phyloP scores from a whole-genome alignment of 805 yeast species.

The Trichomonascus vanleenenianus region DNA sequence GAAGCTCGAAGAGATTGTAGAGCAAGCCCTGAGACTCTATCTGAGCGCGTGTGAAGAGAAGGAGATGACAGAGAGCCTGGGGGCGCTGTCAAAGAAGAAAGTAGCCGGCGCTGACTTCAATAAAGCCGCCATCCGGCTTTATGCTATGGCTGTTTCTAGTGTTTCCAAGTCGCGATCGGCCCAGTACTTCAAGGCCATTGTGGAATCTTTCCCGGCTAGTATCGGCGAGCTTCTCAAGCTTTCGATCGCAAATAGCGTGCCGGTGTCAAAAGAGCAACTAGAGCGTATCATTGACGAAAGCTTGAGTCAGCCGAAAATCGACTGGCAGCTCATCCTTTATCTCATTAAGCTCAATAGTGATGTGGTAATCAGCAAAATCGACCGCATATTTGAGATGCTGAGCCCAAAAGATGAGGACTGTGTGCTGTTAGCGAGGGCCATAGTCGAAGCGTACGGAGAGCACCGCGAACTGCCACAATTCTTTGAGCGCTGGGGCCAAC shows the following conservation, averaged over 20 bases:
- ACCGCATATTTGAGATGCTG: conserved; percentile 1
- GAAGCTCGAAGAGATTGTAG: too few relatives aligned
- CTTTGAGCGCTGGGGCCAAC: conserved; percentile 3
- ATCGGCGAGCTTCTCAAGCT: not conserved
- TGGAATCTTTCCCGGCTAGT: not conserved
- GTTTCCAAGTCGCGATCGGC: not conserved
- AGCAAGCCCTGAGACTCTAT: too few relatives aligned
- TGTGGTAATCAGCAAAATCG: not conserved
- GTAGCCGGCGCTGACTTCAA: too few relatives aligned
- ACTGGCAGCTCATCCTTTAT: conserved; percentile 3
- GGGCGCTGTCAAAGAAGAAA: too few relatives aligned
- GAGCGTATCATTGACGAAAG: not conserved
- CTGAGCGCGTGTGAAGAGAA: too few relatives aligned
- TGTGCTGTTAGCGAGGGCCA: not conserved
- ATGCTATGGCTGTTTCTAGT: too few relatives aligned
- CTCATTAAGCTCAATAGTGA: conserved; percentile 5
- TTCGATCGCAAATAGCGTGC: not conserved
- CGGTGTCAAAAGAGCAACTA: not conserved
- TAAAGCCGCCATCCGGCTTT: too few relatives aligned
- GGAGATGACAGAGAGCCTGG: too few relatives aligned
- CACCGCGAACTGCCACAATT: conserved; percentile 5
- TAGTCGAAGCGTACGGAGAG: conserved; percentile 1
- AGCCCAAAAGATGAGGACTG: not conserved
- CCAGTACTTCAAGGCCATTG: not conserved
- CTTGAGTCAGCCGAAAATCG: not conserved